These are phyloP conservation scores for Rhodosporidiobolus sp. DNA, from an alignment of 768 basidiomycete genomes.

Conservation along the genomic window DNA sequence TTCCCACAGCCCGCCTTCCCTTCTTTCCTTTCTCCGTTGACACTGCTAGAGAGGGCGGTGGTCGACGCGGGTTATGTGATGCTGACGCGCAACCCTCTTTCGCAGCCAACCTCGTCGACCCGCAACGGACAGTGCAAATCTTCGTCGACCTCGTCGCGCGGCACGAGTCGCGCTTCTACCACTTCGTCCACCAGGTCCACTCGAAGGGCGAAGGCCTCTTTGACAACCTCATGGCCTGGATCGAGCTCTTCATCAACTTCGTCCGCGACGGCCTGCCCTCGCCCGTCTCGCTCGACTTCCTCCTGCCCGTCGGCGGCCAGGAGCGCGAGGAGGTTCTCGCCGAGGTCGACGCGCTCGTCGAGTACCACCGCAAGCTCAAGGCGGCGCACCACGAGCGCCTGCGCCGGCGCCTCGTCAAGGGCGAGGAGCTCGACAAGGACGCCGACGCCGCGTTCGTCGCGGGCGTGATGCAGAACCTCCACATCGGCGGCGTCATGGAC, in stretches of 20 bases:
- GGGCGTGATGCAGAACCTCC: slow-evolving; percentile 73
- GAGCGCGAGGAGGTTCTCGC: slow-evolving; percentile 72
- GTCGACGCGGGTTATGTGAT: too few species aligned
- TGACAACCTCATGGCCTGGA: slow-evolving; percentile 91
- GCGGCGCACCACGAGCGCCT: slow-evolving; percentile 87
- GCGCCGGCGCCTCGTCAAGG: slow-evolving; percentile 72
- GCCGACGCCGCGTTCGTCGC: slow-evolving; percentile 83
- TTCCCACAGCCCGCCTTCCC: not conserved
- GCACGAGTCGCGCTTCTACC: slow-evolving; percentile 93
- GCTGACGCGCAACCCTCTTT: too few species aligned
- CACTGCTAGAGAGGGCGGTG: too few species aligned
- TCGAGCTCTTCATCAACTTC: slow-evolving; percentile 86
- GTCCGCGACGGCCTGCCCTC: slow-evolving; percentile 82
- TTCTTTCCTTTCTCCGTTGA: too few species aligned
- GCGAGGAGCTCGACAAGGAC: slow-evolving; percentile 55
- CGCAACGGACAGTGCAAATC: slow-evolving; percentile 77
- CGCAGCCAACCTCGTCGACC: slow-evolving; percentile 58
- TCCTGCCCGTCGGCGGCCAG: slow-evolving; percentile 75
- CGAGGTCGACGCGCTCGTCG: slow-evolving; percentile 83
- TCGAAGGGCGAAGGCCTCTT: slow-evolving; percentile 93
- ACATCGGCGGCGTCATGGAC: slow-evolving; percentile 72
- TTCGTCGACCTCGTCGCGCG: slow-evolving; percentile 91
- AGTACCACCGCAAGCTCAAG: slow-evolving; percentile 93
- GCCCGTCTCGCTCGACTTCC: slow-evolving; percentile 74
- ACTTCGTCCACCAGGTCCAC: slow-evolving; percentile 97